Base-by-base conservation (phyloP, 306 rosid genomes). In the Glycine latifolia region DNA sequence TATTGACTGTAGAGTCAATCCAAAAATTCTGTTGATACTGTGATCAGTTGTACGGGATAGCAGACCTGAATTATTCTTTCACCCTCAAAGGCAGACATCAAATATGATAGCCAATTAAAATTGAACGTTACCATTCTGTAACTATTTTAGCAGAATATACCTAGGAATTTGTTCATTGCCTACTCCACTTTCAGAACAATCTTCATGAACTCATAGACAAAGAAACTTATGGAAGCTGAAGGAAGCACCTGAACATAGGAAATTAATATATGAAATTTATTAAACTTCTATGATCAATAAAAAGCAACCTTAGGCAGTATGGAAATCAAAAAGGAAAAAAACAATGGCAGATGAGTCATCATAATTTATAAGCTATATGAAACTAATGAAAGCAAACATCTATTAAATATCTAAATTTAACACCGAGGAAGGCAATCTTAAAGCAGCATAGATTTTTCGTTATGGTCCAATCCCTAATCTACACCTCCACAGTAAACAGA, bases 161-260 rank as follows among this genome's bases (percentile, higher is more conserved):
- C 71, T 26, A 77, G 76, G 14, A 63, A 70, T 83, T 80, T 47
- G 50, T 83, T 69, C 48, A 50, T 76, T 59, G 77, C 80, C 89
- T 89, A 95, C 88, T 93, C 97, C 82, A 95, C 99, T 88, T 91
- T 85, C 79, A 95, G 93, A 75, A 93, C 96, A 65, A 95, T 87
- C 90, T 95, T 95, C 99, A 91, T 93, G 89, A 85, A 95, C 89
- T 95, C 99, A 10, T 95, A 95, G 79, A 95, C 98, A 73, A 93
- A 91, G 86, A 89, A 95, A 86, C 99, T 93, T 71, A 91, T 90
- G 71, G 99, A 71, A 61, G 99, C 99, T 8, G 99, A 95, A 47
- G 99, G 99, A 81, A 95, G 99, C 53, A 95, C 99, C 99, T 95
- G 90, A 74, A 86, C 10, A 76, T 7, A 71, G 67, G 81, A 59